A percentile compares a stretch with the other conserved stretches of the same genome.
phyloP scores from a whole-genome alignment of 2,329 filamentous ascomycete genomes.

The Plenodomus biglobosus region DNA sequence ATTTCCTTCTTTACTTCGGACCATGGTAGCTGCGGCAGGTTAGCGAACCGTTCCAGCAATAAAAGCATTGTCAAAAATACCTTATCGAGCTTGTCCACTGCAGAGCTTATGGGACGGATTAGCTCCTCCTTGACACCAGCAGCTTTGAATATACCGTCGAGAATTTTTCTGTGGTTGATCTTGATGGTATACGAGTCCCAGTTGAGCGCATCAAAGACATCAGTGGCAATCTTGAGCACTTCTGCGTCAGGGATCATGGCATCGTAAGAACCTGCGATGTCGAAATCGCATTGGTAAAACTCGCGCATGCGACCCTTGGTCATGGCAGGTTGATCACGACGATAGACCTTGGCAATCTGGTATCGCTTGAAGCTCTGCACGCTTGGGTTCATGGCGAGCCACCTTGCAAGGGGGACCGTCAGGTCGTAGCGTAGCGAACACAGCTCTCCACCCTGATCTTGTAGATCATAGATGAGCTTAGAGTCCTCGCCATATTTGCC shows the following conservation, averaged over 20 bases:
- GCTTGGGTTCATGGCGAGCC: slow-evolving; percentile 85
- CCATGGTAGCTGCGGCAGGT: slow-evolving; percentile 62
- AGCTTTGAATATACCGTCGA: slow-evolving; percentile 89
- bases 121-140: slow-evolving; percentile 86
- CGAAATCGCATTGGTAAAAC: slow-evolving; percentile 97
- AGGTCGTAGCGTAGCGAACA: slow-evolving; percentile 84
- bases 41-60: slow-evolving; percentile 6
- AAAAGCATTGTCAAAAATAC: slow-evolving; percentile 35
- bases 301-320: slow-evolving; percentile 92
- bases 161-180: slow-evolving; percentile 90
- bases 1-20: slow-evolving; percentile 87
- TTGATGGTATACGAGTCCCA: slow-evolving; percentile 84
- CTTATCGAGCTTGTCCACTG: slow-evolving; percentile 96
- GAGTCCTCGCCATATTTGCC: slow-evolving; percentile 93
- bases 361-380: slow-evolving; percentile 88
- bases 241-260: slow-evolving; percentile 92
- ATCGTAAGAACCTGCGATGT: slow-evolving; percentile 83
- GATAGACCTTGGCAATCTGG: slow-evolving; percentile 91
- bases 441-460: slow-evolving; percentile 84
- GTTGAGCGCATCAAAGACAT: slow-evolving; percentile 80
- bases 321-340: slow-evolving; percentile 74
- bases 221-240: slow-evolving; percentile 78
- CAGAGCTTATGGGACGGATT: slow-evolving; percentile 85
- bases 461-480: slow-evolving; percentile 87
- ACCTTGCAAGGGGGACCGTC: slow-evolving; percentile 88